phyloP scores from a whole-genome alignment of 75 land plant species.

The Pinus albicaulis region DNA sequence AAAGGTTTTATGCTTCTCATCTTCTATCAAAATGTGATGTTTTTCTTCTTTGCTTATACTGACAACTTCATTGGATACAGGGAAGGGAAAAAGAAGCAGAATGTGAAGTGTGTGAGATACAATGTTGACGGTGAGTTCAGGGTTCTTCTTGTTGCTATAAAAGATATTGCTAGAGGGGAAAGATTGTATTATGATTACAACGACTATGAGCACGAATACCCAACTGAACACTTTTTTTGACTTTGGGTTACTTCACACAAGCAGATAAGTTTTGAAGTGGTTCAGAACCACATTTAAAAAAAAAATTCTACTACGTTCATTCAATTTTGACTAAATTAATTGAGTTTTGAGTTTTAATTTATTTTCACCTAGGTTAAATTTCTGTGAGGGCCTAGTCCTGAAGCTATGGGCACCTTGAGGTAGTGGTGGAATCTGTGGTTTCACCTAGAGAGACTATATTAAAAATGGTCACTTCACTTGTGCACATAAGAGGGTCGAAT shows the following conservation, averaged over 20 bases:
- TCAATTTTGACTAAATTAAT: not conserved
- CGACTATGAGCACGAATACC: conserved; percentile 44
- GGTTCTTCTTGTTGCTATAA: conserved; percentile 75
- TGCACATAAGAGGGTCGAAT: too few relatives aligned
- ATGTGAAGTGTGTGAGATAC: conserved; percentile 85
- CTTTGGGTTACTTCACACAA: not conserved
- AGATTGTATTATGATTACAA: conserved; percentile 64
- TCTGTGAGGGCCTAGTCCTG: too few relatives aligned
- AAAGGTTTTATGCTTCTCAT: too few relatives aligned
- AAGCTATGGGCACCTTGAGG: too few relatives aligned
- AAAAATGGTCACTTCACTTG: too few relatives aligned
- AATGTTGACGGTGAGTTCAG: conserved; percentile 83
- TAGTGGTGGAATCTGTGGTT: too few relatives aligned
- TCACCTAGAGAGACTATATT: too few relatives aligned
- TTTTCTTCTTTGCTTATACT: not conserved
- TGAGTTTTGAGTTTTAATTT: not conserved
- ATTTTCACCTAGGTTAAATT: too few relatives aligned
- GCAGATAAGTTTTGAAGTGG: not conserved
- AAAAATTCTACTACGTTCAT: not conserved
- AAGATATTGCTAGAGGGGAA: conserved; percentile 91
- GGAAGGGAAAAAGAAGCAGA: conserved; percentile 93
- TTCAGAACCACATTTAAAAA: not conserved
- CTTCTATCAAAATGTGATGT: not conserved
- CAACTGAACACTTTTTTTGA: conserved; percentile 51
- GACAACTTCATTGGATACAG: conserved; percentile 34